Conservation (phyloP, 768 basidiomycete genomes). For the Pulveroboletus sp. region DNA sequence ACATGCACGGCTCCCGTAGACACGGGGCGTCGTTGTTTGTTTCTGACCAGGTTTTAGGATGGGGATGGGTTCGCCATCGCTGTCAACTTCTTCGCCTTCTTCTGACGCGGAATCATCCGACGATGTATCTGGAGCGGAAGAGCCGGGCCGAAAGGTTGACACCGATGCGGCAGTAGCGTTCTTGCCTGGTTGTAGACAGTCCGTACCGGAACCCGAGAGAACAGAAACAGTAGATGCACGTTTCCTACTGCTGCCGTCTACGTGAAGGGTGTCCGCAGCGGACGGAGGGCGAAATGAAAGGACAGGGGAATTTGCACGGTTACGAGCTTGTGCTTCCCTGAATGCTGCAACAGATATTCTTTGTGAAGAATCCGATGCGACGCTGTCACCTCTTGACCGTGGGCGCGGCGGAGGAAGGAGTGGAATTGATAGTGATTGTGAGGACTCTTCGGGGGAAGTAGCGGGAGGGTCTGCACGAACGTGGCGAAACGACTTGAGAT, state of each 20-base stretch:
- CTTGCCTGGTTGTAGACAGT: conserved; percentile 13
- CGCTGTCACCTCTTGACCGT: conserved; percentile 54
- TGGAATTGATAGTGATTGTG: conserved; percentile 22
- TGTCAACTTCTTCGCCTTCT: conserved; percentile 34
- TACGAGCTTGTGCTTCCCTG: conserved; percentile 68
- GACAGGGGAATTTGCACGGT: conserved; percentile 55
- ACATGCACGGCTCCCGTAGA: conserved; percentile 9
- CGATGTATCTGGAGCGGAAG: conserved; percentile 20
- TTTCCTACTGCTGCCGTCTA: conserved; percentile 21
- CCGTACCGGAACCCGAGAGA: conserved; percentile 8
- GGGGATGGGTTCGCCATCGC: conserved; percentile 30
- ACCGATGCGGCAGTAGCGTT: conserved; percentile 3
- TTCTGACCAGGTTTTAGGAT: conserved; percentile 32
- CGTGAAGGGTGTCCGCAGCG: conserved; percentile 27
- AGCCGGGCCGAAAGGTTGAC: conserved; percentile 9
- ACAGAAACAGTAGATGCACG: conserved; percentile 31
- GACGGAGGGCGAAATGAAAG: conserved; percentile 45
- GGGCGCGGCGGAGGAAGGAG: conserved; percentile 37
- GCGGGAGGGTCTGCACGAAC: conserved; percentile 45
- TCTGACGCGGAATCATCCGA: conserved; percentile 36
- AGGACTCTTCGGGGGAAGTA: conserved; percentile 11
- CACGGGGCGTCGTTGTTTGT: conserved; percentile 31
- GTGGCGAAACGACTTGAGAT: conserved; percentile 71
- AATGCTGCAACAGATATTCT: conserved; percentile 80
- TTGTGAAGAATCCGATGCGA: conserved; percentile 61